Evolutionary conservation across 495 filamentous ascomycete species (phyloP).

Genomic region (Pseudevernia furfuracea): DNA sequence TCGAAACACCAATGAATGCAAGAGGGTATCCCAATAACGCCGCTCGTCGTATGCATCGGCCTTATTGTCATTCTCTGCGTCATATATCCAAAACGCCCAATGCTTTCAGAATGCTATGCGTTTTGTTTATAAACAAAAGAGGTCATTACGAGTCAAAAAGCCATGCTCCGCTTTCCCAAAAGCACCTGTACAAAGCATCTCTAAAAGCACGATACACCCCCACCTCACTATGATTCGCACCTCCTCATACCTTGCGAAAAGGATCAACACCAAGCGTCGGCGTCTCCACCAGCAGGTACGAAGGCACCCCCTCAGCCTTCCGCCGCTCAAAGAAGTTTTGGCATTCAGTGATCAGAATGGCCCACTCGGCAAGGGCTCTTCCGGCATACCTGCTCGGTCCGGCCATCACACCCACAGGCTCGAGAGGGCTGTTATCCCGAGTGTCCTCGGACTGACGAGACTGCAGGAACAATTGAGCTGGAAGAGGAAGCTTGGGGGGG

Average conservation of each 20-base stretch:
- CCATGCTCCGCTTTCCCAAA: background rate
- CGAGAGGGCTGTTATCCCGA: constrained; percentile 13
- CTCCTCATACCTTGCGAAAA: constrained; percentile 52
- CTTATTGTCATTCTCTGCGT: background rate
- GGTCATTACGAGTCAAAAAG: background rate
- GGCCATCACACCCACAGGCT: constrained; percentile 28
- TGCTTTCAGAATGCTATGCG: background rate
- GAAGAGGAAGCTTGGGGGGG: constrained; percentile 67
- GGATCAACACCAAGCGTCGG: constrained; percentile 80
- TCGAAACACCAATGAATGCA: background rate
- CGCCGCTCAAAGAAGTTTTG: constrained; percentile 88
- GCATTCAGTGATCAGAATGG: constrained; percentile 72
- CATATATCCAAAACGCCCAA: background rate
- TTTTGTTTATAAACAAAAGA: background rate
- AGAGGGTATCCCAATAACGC: background rate
- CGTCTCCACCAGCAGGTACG: constrained; percentile 71
- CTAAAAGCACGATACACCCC: background rate
- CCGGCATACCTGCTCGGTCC: constrained; percentile 66
- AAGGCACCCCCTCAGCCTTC: constrained; percentile 74
- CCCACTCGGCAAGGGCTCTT: constrained; percentile 87
- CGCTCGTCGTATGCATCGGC: background rate
- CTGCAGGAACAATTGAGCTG: constrained; percentile 51
- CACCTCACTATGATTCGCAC: background rate
- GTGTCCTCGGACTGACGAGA: background rate
- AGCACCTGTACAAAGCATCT: background rate